Base-by-base conservation (phyloP, 1,139 yeast species). In the Hansenula sp. region DNA sequence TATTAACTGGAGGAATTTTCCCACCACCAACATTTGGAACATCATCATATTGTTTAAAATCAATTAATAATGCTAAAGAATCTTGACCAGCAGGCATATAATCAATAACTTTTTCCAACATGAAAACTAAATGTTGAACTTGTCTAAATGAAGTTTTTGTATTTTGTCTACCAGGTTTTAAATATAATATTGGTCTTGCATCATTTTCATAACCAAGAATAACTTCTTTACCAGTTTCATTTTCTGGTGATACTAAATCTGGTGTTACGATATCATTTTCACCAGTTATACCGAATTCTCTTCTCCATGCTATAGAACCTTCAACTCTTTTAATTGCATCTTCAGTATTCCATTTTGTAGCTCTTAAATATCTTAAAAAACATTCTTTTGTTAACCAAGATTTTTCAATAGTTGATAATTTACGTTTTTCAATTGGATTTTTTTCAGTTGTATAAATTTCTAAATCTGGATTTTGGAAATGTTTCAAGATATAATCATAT, bases 11-110 rank as follows among this genome's bases (percentile, higher is more conserved):
- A 4, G 98, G 98, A 37, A 88, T 75, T 61, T 86, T 88, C 35
- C 77, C 66, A 36, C 77, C 66, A 11, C 75, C 68, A 56, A 64
- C 80, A 61, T 63, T 73, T 65, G 59, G 78, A 45, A 61, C 71
- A 44, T 71, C 79, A 1, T 71, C 68, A 48, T 79, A 76, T 31
- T 78, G 82, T 62, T 89, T 87, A 63, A 90, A 92, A 63, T 92
- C 97, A 48, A 90, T 90, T 50, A 92, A 68, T 41, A 92, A 66
- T 1, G 97, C 96, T 39, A 90, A 69, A 27, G 92, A 84, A 57
- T 89, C 97, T 62, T 90, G 97, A 9, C 97, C 97, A 1, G 89
- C 77, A 3, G 97, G 97, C 97, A 90, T 90, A 61, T 79, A 82
- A 58, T 88, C 94, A 41, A 90, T 89, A 27, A 84, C 92, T 44